Base-by-base conservation (phyloP, 139 green algal genomes). In the Chlorella vulgaris region DNA sequence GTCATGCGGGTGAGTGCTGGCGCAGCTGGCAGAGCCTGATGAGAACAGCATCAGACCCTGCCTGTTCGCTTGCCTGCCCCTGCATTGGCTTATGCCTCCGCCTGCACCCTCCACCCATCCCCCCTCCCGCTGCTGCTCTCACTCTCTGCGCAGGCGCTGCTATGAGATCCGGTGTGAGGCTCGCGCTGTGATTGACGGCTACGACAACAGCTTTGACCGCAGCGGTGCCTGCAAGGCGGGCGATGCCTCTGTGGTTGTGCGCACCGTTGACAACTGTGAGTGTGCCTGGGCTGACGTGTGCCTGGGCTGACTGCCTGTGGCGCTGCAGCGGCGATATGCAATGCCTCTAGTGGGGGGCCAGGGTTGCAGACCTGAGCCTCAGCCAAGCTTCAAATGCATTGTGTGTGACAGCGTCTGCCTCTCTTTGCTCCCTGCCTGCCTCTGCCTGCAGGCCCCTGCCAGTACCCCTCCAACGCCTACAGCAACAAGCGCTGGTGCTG, bases 401-500 rank as follows among this genome's bases (percentile, higher is more conserved):
- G 47, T 55, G 47, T 55, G 10, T 55, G n/a, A n/a, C n/a, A n/a
- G n/a, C n/a, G n/a, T n/a, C n/a, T n/a, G n/a, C n/a, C n/a, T n/a
- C n/a, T n/a, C n/a, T n/a, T n/a, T n/a, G n/a, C n/a, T n/a, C n/a
- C n/a, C n/a, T n/a, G n/a, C n/a, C n/a, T n/a, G n/a, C n/a, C n/a
- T n/a, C n/a, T n/a, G n/a, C 74, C 29, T 36, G 1, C 76, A 81
- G 76, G 78, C 71, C 84, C 84, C 21, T 88, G 84, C 74, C 51
- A 78, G 22, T 87, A 87, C 74, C 74, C 81, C 13, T 50, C 7
- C 55, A 88, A 88, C 42, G 42, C 78, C 36, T 87, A 81, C 65
- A 70, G 31, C 66, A 88, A 88, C 73, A 88, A 88, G 74, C 65
- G 84, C 33, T 88, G 84, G 84, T 88, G 84, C 80, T 88, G 84